Evolutionary conservation across 768 basidiomycete genomes (phyloP), one percentile per base, ranked within the genome.

Genomic region (Amanita molliuscula): DNA sequence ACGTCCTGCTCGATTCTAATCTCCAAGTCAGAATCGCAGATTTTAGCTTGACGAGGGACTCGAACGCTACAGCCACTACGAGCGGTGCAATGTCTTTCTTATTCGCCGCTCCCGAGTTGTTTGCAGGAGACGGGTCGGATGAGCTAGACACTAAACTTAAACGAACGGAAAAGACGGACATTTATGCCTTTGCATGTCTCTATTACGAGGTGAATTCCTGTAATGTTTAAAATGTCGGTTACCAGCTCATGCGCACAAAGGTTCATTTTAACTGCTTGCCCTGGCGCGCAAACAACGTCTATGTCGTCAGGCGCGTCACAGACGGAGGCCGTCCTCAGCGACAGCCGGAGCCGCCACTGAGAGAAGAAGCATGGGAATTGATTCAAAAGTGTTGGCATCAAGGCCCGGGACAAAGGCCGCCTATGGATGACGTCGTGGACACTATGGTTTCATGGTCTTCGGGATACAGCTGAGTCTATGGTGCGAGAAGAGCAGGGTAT

Each of bases 1-100:
- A 48, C n/a, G 26, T 48, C 15, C 37, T 48, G n/a, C 37, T 48
- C 13, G 47, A 48, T 25, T 16, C n/a, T 18, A 23, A 48, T 29
- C 16, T 48, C 13, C 36, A 26, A 4, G 47, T 40, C 28, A 48
- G 26, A 20, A 41, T 48, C 3, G 26, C 38, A 4, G 47, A 41
- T n/a, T 48, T 48, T 41, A 37, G 47, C 18, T 41, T 29, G 25
- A n/a, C 47, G 4, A 11, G 38, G 3, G 35, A 40, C 10, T 25
- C 26, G 9, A 26, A 48, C 25, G 28, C 37, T 9, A 28, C 37
- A 3, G 5, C 37, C 9, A 40, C 47, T 2, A 28, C 4, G 25
- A 35, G 23, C 13, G 18, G 5, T 3, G 10, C 5, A 6, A 16
- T 28, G 10, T 29, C 47, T 38, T 8, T 1, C 7, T n/a, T 20